phyloP scores from a whole-genome alignment of 176 grass and related monocot species.

The Chloris gayana region DNA sequence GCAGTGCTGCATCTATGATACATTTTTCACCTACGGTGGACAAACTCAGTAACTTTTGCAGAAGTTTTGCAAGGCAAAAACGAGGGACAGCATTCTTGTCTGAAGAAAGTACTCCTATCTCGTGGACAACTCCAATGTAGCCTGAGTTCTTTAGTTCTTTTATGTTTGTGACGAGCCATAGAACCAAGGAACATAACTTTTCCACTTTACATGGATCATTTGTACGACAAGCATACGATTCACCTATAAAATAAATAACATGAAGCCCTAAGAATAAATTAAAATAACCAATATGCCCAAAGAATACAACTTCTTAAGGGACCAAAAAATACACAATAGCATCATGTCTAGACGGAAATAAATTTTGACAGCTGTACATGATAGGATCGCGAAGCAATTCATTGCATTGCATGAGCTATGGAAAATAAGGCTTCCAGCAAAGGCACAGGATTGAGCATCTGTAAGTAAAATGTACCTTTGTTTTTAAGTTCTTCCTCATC shows the following conservation, averaged over 20 bases:
- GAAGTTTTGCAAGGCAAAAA: conserved; percentile 69
- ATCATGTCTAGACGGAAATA: conserved; percentile 13
- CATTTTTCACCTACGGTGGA: conserved; percentile 55
- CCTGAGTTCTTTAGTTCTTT: conserved; percentile 62
- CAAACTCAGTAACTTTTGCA: conserved; percentile 55
- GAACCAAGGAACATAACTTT: conserved; percentile 56
- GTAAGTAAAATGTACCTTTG: conserved; percentile 38
- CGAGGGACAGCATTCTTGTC: conserved; percentile 56
- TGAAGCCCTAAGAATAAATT: conserved; percentile 29
- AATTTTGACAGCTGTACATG: background rate
- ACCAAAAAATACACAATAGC: background rate
- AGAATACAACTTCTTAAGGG: conserved; percentile 34
- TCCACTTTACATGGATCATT: conserved; percentile 32
- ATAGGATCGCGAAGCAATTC: conserved; percentile 15
- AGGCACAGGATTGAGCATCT: background rate
- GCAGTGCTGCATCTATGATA: conserved; percentile 58
- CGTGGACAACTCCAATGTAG: conserved; percentile 49
- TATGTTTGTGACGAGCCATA: conserved; percentile 70
- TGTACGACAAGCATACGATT: conserved; percentile 32
- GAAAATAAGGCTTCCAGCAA: conserved; percentile 7
- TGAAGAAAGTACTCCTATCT: conserved; percentile 52
- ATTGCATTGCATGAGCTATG: conserved; percentile 13
- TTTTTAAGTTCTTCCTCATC: conserved; percentile 38
- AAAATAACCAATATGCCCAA: background rate
- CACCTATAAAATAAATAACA: conserved; percentile 45